These are phyloP conservation scores for Immersiporthe knoxdaviesiana DNA, from an alignment of 2,329 filamentous ascomycete species.

Conservation along the genomic window DNA sequence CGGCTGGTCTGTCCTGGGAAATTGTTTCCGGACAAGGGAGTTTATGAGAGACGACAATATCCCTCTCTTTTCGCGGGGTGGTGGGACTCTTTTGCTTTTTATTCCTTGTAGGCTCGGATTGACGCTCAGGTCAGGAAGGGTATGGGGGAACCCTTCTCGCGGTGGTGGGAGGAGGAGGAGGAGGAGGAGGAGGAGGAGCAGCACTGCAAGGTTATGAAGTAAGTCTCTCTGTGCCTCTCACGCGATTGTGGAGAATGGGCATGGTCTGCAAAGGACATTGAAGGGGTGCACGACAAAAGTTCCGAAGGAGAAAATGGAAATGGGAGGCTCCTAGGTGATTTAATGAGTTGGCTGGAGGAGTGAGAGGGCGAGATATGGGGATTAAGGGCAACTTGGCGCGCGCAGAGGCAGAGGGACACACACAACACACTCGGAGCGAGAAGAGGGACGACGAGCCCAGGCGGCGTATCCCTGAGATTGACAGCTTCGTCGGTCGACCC, in stretches of 20 bases:
- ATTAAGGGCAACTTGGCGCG: background rate
- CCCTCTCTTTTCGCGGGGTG: constrained; percentile 17
- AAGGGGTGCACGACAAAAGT: constrained; percentile 19
- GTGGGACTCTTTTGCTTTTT: background rate
- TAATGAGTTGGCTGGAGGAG: constrained; percentile 29
- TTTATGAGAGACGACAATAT: constrained; percentile 30
- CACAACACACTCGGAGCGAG: too few relatives aligned
- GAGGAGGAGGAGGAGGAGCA: background rate
- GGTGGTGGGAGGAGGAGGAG: too few relatives aligned
- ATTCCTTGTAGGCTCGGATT: background rate
- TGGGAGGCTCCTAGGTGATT: constrained; percentile 20
- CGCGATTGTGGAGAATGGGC: constrained; percentile 18
- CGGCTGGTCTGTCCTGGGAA: constrained; percentile 15
- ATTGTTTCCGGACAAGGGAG: constrained; percentile 29
- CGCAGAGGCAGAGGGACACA: too few relatives aligned
- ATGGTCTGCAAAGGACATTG: constrained; percentile 18
- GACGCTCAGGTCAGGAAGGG: background rate
- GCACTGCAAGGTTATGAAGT: constrained; percentile 19
- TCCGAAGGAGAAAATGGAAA: constrained; percentile 21
- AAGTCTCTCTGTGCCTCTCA: constrained; percentile 16
- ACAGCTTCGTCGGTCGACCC: constrained; percentile 6
- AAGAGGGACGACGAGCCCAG: background rate
- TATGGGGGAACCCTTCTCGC: background rate
- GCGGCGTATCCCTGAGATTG: constrained; percentile 6
- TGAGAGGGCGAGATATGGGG: constrained; percentile 6